phyloP scores from a whole-genome alignment of 768 basidiomycete genomes.

The Phaeolepiota aurea region DNA sequence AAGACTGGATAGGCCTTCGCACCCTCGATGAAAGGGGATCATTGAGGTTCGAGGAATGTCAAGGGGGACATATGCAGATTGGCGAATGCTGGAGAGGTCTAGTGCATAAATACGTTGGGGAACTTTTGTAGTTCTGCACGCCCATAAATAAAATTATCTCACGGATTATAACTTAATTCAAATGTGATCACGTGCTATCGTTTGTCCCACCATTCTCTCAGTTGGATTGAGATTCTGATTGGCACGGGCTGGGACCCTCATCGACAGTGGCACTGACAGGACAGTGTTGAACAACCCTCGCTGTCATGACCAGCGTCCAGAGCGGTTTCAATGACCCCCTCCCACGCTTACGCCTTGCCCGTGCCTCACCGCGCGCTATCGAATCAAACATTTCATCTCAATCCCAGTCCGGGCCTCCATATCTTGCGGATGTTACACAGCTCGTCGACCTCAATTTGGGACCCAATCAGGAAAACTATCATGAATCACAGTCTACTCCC shows the following conservation, averaged over 20 bases:
- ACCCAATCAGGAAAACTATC: conserved; percentile 16
- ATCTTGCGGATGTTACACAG: conserved; percentile 23
- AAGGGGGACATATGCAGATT: conserved; percentile 73
- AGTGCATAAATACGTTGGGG: conserved; percentile 33
- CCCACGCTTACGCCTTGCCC: conserved; percentile 28
- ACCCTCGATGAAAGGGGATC: conserved; percentile 58
- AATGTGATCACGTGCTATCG: no score
- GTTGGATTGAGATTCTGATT: no score
- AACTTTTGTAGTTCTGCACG: conserved; percentile 6
- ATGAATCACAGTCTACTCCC: conserved; percentile 33
- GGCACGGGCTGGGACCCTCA: no score
- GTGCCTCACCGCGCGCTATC: conserved; percentile 15
- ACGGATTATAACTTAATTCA: no score
- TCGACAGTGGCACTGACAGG: no score
- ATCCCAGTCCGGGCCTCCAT: conserved; percentile 26
- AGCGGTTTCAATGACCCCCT: conserved; percentile 4
- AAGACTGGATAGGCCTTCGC: conserved; percentile 79
- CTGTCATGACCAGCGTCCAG: neutral
- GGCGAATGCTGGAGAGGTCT: conserved; percentile 52
- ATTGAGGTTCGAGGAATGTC: conserved; percentile 54
- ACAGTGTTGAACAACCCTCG: neutral
- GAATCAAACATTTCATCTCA: conserved; percentile 18
- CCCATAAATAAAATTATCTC: no score
- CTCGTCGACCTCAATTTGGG: conserved; percentile 18
- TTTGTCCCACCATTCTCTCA: no score